A percentile compares a stretch with the other conserved stretches of the same genome.
phyloP scores from a whole-genome alignment of 768 basidiomycete genomes.

The Auricularia auricula-judae region DNA sequence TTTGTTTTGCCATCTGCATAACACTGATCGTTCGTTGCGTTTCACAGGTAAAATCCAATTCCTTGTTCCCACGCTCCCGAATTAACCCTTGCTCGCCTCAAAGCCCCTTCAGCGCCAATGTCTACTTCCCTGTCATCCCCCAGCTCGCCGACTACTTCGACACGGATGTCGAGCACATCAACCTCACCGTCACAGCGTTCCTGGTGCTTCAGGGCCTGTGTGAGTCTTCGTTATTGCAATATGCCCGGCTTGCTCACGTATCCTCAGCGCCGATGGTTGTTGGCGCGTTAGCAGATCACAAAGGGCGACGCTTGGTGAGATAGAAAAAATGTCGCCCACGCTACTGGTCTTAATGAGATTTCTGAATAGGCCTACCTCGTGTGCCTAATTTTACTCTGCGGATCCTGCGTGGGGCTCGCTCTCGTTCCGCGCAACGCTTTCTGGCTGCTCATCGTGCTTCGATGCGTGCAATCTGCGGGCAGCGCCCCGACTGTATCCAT shows the following conservation, averaged over 20 bases:
- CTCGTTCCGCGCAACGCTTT: conserved; percentile 49
- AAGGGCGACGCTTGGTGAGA: no score
- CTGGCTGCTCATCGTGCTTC: conserved; percentile 68
- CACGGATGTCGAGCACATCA: conserved; percentile 60
- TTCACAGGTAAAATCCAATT: no score
- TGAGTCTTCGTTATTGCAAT: conserved; percentile 21
- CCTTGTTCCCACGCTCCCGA: no score
- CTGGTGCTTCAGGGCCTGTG: conserved; percentile 57
- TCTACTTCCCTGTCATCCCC: conserved; percentile 47
- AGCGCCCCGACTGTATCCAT: conserved; percentile 55
- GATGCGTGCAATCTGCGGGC: conserved; percentile 69
- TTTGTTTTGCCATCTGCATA: no score
- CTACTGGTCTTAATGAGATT: no score
- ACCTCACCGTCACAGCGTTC: conserved; percentile 70
- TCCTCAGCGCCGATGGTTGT: no score
- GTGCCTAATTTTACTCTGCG: conserved; percentile 1
- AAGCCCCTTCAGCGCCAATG: conserved; percentile 8
- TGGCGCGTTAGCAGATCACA: no score
- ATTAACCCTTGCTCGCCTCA: no score
- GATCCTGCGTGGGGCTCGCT: conserved; percentile 52
- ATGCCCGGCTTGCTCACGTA: no score
- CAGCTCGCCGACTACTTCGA: conserved; percentile 49
- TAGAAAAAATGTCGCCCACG: no score
- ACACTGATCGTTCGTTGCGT: no score
- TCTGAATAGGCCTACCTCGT: no score